Evolutionary conservation across 2,329 filamentous ascomycete species (phyloP), one percentile per base, ranked within the genome.

Genomic region (Cladophialophora carrionii): DNA sequence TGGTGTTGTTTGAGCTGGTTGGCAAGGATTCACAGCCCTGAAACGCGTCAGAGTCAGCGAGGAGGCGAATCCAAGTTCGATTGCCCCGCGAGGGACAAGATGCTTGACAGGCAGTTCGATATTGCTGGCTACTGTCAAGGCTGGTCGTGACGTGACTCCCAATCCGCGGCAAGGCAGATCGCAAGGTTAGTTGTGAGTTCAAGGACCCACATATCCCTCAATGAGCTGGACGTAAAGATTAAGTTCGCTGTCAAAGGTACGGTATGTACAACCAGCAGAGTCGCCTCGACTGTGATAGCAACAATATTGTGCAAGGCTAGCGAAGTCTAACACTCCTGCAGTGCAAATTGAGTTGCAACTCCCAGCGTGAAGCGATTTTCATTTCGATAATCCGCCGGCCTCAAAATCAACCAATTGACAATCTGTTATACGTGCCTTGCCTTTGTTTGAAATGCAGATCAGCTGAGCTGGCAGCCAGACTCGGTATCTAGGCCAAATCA

Each of bases 11-110:
- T 49, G 56, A 58, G 37, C 56, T 37, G 29, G 17, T 31, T 57
- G 60, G 60, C 60, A 12, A 51, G 60, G 60, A 62, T 51, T 17
- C 60, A 29, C 60, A 57, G 60, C 60, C 60, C 60, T 57, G 60
- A 56, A 22, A 46, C 52, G 10, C 20, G 20, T 29, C 22, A 52
- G 4, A n/a, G 37, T n/a, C 17, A 20, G 5, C 5, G 17, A 8
- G 17, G 5, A n/a, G 8, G 37, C n/a, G 17, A 43, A 43, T 14
- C 37, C 14, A 43, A 17, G 17, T 20, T 20, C 37, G 37, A 17
- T 43, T 43, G 37, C 6, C 37, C n/a, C 8, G 17, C 14, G 37
- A 43, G 37, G 4, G 7, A n/a, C 17, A 29, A 29, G 26, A 29
- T 29, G 26, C n/a, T 6, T 43, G 37, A n/a, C 17, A n/a, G 37